Evolutionary conservation across 768 basidiomycete genomes (phyloP), one percentile per base, ranked within the genome.

Genomic region (Pholiota microspora): DNA sequence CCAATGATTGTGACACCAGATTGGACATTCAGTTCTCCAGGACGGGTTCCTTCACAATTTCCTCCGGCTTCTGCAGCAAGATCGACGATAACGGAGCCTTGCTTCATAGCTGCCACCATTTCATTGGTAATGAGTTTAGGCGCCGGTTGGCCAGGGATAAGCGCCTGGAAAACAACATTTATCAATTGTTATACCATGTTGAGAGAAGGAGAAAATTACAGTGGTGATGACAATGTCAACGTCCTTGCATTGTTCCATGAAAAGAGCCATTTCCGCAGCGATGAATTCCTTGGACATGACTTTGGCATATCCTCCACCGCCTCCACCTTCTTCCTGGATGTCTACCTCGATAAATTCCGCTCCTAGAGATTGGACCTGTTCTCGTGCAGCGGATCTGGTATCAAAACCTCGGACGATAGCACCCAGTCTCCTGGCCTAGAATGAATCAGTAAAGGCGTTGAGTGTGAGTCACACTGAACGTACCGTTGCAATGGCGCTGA

Each of bases 61-160:
- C 92, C 92, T n/a, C 92, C 92, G 42, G 90, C 81, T 71, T 94
- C 92, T 13, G 91, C 87, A 34, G 92, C 92, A 55, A 90, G 67
- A 68, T 94, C 92, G 24, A 94, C 92, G 49, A 94, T 82, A 25
- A 94, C 85, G 4, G 92, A 94, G 23, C 92, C 92, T 72, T 89
- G 90, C 62, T 89, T 93, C 92, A 94, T 93, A n/a, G 85, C 88
- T 35, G 85, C 81, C 12, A 94, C 79, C 88, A 94, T 93, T 75
- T 90, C 87, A 57, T 84, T 77, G 4, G 85, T 89, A 64, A 94
- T 92, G 40, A 94, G 68, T 66, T 85, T 94, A 0, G 92, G 92
- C 2, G 92, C 92, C 7, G 88, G 89, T 75, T 82, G 85, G 9
- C 92, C 92, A 23, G 92, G 92, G 63, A 92, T 92, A 38, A 91